phyloP scores from a whole-genome alignment of 2,329 filamentous ascomycete species.

The Mariannaea elegans region DNA sequence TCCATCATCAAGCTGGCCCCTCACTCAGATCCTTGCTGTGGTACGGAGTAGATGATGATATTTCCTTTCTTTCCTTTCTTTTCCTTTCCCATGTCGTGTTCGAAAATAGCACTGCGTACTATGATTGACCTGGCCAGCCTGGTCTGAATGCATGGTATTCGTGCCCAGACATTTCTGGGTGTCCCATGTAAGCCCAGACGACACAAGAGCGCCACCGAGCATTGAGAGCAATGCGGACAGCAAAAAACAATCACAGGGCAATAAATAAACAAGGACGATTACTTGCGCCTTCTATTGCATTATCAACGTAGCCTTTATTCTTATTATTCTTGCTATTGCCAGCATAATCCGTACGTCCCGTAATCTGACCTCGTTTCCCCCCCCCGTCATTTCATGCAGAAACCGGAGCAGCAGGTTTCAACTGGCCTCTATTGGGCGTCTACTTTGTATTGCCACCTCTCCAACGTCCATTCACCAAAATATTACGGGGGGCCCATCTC shows the following conservation, averaged over 20 bases:
- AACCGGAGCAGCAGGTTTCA: slow-evolving; percentile 23
- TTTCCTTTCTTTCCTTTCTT: too few species aligned
- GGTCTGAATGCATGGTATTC: neutral
- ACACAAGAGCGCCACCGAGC: neutral
- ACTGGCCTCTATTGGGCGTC: slow-evolving; percentile 20
- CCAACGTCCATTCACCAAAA: slow-evolving; percentile 21
- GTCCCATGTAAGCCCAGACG: neutral
- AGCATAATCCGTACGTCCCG: slow-evolving; percentile 14
- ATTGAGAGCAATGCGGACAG: slow-evolving; percentile 2
- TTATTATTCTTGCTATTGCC: neutral
- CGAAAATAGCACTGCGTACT: neutral
- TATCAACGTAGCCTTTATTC: neutral
- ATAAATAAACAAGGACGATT: neutral
- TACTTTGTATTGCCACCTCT: slow-evolving; percentile 23
- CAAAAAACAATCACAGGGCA: neutral
- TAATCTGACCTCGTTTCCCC: slow-evolving; percentile 18
- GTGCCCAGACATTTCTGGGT: neutral
- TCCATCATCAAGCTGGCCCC: neutral
- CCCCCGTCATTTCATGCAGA: slow-evolving; percentile 24
- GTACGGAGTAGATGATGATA: neutral
- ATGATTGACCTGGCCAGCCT: neutral
- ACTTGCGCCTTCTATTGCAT: slow-evolving; percentile 5
- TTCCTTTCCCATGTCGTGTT: too few species aligned
- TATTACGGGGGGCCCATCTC: slow-evolving; percentile 31
- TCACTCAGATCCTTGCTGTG: neutral